Evolutionary conservation across 495 filamentous ascomycete genomes (phyloP), one percentile per base, ranked within the genome.

Genomic region (Talaromyces ruber): DNA sequence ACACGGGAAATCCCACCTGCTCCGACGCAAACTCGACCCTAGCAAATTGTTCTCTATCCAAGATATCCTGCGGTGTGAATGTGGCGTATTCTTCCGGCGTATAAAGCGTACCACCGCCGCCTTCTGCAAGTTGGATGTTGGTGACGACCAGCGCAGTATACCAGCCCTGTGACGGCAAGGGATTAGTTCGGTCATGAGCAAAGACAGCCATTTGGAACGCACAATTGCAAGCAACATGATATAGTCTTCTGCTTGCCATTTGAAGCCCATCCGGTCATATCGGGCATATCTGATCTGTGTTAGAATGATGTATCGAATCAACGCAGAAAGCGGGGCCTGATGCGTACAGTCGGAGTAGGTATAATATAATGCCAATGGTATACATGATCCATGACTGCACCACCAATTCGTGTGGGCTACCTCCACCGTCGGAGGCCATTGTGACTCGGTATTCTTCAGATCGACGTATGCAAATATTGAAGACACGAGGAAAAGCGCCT

Each of bases 21-120:
- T 82, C 79, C n/a, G 74, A 76, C 1, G 76, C 69, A 25, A 82
- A 61, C 6, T 76, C 74, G 50, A 80, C 75, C 62, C 78, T 82
- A 29, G 73, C 74, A 16, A 77, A 77, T 58, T 75, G 71, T 32
- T 78, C 73, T 5, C 77, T 71, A 63, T 71, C 72, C 47, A 70
- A 54, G n/a, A 76, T 74, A 26, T 78, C 72, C 11, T 66, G 51
- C 9, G 64, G 64, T 0, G 74, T 73, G 51, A 81, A 76, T 2
- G 67, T 68, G 25, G 61, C 63, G 24, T 69, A 71, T 28, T 73
- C 60, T 34, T 76, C 75, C 7, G 71, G 71, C 0, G 58, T 67
- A 58, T 76, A 75, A 7, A 78, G 68, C 63, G 79, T 80, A 56
- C 75, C 76, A 47, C 78, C 79, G 34, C 79, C 79, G 16, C 76